Evolutionary conservation across 2,329 filamentous ascomycete species (phyloP).

Genomic region (Curvularia lunata): DNA sequence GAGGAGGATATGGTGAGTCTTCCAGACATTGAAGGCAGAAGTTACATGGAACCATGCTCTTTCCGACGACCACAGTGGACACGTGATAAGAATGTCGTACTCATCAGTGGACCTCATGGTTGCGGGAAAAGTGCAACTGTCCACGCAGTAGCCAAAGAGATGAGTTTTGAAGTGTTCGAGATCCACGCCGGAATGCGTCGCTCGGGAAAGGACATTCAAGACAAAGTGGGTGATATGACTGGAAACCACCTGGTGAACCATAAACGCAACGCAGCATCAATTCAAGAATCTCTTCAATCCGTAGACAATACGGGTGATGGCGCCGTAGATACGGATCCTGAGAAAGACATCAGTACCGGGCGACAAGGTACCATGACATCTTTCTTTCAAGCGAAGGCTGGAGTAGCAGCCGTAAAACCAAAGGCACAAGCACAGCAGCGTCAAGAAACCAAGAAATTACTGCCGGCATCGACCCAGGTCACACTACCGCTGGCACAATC

Average conservation of each 20-base stretch:
- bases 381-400: constrained; percentile 69
- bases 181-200: constrained; percentile 84
- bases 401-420: constrained; percentile 30
- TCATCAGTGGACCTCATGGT: constrained; percentile 87
- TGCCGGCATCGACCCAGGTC: constrained; percentile 25
- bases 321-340: constrained; percentile 54
- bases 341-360: constrained; percentile 67
- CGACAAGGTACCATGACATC: constrained; percentile 80
- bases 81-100: constrained; percentile 71
- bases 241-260: constrained; percentile 85
- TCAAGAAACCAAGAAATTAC: constrained; percentile 24
- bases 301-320: constrained; percentile 47
- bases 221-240: constrained; percentile 96
- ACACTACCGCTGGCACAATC: constrained; percentile 30
- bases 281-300: constrained; percentile 13
- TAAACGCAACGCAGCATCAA: constrained; percentile 41
- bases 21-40: constrained; percentile 68
- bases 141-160: constrained; percentile 88
- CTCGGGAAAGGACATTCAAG: constrained; percentile 86
- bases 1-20: constrained; percentile 66
- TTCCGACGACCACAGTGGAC: constrained; percentile 41
- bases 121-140: constrained; percentile 94
- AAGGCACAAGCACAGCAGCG: constrained; percentile 25
- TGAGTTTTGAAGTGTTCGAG: constrained; percentile 94
- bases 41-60: constrained; percentile 51